phyloP scores from a whole-genome alignment of 2,329 filamentous ascomycete genomes.

The Epichloe gansuensis region DNA sequence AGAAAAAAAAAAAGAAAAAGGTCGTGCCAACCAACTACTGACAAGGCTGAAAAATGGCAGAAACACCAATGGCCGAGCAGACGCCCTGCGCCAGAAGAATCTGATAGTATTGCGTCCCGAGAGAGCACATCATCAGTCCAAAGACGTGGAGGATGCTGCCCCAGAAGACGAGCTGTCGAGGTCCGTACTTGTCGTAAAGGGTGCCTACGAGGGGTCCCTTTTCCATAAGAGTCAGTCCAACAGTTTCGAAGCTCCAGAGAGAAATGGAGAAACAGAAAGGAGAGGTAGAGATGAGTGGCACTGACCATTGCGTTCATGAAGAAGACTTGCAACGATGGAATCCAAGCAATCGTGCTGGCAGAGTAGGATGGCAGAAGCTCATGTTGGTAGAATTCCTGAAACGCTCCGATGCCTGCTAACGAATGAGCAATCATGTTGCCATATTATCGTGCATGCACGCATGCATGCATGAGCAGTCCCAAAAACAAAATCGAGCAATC shows the following conservation, averaged over 20 bases:
- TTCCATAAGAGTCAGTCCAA: background rate
- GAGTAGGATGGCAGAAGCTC: conserved; percentile 30
- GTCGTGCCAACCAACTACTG: background rate
- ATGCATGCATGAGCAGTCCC: background rate
- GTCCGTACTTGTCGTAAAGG: conserved; percentile 48
- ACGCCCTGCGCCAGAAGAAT: conserved; percentile 22
- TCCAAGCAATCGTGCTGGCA: conserved; percentile 41
- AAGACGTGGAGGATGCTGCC: conserved; percentile 43
- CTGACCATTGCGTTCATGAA: conserved; percentile 30
- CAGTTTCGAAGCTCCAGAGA: background rate
- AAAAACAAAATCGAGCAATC: background rate
- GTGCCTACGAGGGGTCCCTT: conserved; percentile 44
- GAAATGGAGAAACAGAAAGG: background rate
- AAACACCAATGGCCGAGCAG: conserved; percentile 18
- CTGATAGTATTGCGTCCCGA: conserved; percentile 26
- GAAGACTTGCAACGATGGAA: conserved; percentile 39
- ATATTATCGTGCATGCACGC: background rate
- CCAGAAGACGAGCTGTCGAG: conserved; percentile 35
- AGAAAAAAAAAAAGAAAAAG: background rate
- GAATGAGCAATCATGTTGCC: background rate
- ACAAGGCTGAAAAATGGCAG: conserved; percentile 16
- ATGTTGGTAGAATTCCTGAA: conserved; percentile 39
- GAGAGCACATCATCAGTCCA: conserved; percentile 45
- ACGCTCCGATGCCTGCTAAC: conserved; percentile 27
- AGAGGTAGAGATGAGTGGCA: background rate